Base-by-base conservation (phyloP, 768 basidiomycete species). In the Tylopilus sp. region DNA sequence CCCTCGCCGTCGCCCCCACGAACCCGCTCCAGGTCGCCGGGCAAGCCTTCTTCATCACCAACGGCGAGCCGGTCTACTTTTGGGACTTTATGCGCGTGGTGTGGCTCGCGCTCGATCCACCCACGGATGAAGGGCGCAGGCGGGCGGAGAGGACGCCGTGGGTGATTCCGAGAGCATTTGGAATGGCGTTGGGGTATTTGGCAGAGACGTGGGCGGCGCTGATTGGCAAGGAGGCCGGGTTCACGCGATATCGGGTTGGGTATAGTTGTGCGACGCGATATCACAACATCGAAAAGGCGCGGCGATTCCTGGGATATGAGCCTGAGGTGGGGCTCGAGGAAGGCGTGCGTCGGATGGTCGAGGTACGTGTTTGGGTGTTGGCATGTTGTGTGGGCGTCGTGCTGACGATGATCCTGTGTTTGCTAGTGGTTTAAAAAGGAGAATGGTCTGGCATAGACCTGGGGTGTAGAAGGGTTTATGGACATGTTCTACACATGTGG, bases 1-100 rank as follows among this genome's bases (percentile, higher is more conserved):
- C 78, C 13, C 71, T 91, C 48, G 77, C 74, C 26, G 74, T 78
- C 40, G 71, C 78, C 23, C 72, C 77, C 6, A 67, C 67, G 0
- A 78, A 79, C 45, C 82, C 85, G 8, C 75, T 93, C 9, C 79
- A 85, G 57, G 90, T 98, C 47, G 94, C 92, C 5, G 95, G 95
- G 0, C 90, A 98, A 67, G 90, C 73, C 3, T 99, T 94, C 75
- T 95, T 93, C 78, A 90, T 99, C 71, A 95, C 94, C 50, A 98
- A 98, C 64, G 93, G 94, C 55, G 95, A 98, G 65, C 95, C 95
- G 3, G 78, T 85, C 50, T 91, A 91, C 70, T 98, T 98, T 75
- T 99, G 95, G 95, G 94, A 97, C 71, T 85, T 95, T 63, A 77
- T 85, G 26, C 80, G 91, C 6, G 70, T 79, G 3, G 71, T 97